Percentiles rank a stretch among this genome's conserved stretches.
phyloP scores from a whole-genome alignment of 108 stramenopile species.

The Skeletonema potamos region DNA sequence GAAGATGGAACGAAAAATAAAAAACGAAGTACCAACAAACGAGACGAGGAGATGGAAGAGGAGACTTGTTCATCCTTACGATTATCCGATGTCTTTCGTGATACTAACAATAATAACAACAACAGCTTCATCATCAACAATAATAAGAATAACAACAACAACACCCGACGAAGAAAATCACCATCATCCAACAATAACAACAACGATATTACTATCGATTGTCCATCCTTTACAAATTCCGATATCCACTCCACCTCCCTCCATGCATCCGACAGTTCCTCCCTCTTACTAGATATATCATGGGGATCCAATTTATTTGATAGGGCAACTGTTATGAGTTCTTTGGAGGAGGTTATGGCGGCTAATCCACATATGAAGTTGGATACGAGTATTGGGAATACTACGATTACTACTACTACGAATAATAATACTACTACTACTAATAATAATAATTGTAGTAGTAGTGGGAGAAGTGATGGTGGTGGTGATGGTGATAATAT shows the following conservation, averaged over 20 bases:
- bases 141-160: neutral
- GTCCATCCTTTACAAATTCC: too few species aligned
- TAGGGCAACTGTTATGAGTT: neutral
- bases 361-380: conserved; percentile 1
- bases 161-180: too few species aligned
- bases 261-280: neutral
- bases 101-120: neutral
- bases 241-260: too few species aligned
- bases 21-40: neutral
- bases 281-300: neutral
- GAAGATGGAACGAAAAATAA: neutral
- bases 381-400: neutral
- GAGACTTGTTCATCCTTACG: neutral
- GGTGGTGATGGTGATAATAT: too few species aligned
- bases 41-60: neutral
- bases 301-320: neutral
- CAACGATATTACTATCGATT: too few species aligned
- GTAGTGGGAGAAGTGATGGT: too few species aligned
- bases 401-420: neutral
- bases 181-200: neutral
- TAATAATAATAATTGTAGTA: too few species aligned
- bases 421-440: too few species aligned
- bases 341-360: neutral
- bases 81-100: neutral
- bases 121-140: too few species aligned